Evolutionary conservation across 192 early-diverging fungal genomes (phyloP), one percentile per base, ranked within the genome.

Genomic region (Geosiphon pyriformis): DNA sequence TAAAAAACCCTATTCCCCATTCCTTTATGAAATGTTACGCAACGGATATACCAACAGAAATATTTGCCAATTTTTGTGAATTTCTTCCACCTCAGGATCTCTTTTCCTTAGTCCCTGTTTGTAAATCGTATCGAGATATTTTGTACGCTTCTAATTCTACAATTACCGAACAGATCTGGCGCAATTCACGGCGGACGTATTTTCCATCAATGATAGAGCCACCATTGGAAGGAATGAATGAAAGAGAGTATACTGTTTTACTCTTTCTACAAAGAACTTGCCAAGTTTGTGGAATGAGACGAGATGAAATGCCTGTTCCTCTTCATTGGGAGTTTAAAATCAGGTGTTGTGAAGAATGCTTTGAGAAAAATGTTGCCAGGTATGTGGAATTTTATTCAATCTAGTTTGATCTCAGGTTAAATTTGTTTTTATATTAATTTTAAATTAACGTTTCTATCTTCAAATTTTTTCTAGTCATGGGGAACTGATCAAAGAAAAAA

Each of bases 61-160:
- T 66, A 54, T 55, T 66, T 4, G 52, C 49, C 0, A 47, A 66
- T 34, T 54, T 66, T 27, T 66, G 64, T 42, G 64, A 66, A 54
- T 22, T 35, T 29, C 29, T 66, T 27, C 30, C 25, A 1, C 60
- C 60, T 0, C n/a, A 17, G 30, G 60, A 62, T 48, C 29, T 62
- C 10, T 62, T 27, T 62, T 46, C 60, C 30, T 46, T 62, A 30
- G 11, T 46, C 20, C 49, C 47, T 3, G 29, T 29, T n/a, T 62
- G 46, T 31, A 62, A 49, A 62, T 18, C 18, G 17, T 48, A 46
- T 49, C 42, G 46, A 11, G 23, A 49, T 30, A 30, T 48, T 62
- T 49, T 62, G 20, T 62, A 46, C 27, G 46, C 60, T 30, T 15
- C 22, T 15, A 37, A 25, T 29, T 62, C 60, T 29, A 30, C 3